Conservation (phyloP, 2,329 filamentous ascomycete genomes). For the Colletotrichum trifolii region DNA sequence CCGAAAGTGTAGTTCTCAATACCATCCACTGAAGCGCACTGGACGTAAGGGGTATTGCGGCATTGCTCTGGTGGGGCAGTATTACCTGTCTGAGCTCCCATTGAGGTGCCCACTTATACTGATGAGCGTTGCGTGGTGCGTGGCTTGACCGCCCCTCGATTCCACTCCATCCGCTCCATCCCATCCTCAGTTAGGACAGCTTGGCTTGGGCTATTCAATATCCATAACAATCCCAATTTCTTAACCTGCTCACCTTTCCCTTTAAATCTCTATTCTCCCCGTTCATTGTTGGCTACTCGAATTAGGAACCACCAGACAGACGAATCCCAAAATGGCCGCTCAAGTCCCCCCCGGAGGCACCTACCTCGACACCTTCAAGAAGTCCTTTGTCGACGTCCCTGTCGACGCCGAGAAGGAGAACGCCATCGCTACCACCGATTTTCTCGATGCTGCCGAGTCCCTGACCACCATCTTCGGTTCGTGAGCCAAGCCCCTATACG, state of each 20-base stretch:
- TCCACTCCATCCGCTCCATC: conserved; percentile 26
- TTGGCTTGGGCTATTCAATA: conserved; percentile 8
- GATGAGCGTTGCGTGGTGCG: conserved; percentile 17
- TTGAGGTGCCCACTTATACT: conserved; percentile 9
- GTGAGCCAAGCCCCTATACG: conserved; percentile 1
- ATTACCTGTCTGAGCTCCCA: background rate
- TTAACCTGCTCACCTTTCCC: background rate
- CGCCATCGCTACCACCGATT: conserved; percentile 84
- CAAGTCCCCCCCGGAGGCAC: conserved; percentile 74
- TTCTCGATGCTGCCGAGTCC: conserved; percentile 90
- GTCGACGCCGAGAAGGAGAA: conserved; percentile 79
- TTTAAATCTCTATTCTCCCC: conserved; percentile 8
- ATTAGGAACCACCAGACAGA: conserved; percentile 10
- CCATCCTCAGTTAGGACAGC: conserved; percentile 20
- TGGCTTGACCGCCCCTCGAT: conserved; percentile 37
- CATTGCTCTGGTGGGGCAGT: conserved; percentile 28
- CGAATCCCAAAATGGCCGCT: conserved; percentile 60
- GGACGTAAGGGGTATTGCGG: conserved; percentile 11
- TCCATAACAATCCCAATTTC: background rate
- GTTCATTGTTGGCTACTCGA: conserved; percentile 8
- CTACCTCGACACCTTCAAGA: conserved; percentile 86
- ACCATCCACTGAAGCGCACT: conserved; percentile 5
- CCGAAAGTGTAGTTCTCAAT: background rate
- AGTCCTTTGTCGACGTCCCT: conserved; percentile 85
- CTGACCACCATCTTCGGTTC: conserved; percentile 87